A percentile compares a stretch with the other conserved stretches of the same genome.
phyloP scores from a whole-genome alignment of 2,329 filamentous ascomycete genomes.

The Diaporthe longicolla region DNA sequence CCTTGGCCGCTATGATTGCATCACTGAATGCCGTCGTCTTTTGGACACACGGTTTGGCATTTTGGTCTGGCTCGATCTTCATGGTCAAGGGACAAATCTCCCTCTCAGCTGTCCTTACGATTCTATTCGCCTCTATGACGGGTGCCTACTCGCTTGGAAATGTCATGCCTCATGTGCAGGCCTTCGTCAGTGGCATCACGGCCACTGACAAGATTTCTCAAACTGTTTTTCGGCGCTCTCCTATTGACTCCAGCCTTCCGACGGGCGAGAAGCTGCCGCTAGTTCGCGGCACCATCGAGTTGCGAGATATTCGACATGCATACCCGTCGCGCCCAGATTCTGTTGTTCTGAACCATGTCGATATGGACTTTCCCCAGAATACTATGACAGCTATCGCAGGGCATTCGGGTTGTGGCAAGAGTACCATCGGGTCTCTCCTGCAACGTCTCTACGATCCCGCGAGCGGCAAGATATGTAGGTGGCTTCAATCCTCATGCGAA shows the following conservation, averaged over 20 bases:
- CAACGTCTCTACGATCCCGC: slow-evolving; percentile 96
- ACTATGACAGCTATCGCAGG: slow-evolving; percentile 86
- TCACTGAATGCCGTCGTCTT: slow-evolving; percentile 88
- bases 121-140: slow-evolving; percentile 92
- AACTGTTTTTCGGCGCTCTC: slow-evolving; percentile 90
- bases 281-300: slow-evolving; percentile 82
- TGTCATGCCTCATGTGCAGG: slow-evolving; percentile 86
- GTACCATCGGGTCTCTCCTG: slow-evolving; percentile 91
- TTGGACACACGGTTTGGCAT: slow-evolving; percentile 87
- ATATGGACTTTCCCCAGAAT: slow-evolving; percentile 83
- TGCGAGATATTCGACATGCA: slow-evolving; percentile 89
- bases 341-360: slow-evolving; percentile 87
- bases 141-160: slow-evolving; percentile 93
- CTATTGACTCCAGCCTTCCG: slow-evolving; percentile 81
- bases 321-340: slow-evolving; percentile 95
- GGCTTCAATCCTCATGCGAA: not conserved
- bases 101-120: slow-evolving; percentile 82
- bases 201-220: slow-evolving; percentile 93
- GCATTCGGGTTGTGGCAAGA: slow-evolving; percentile 89
- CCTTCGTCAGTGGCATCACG: slow-evolving; percentile 85
- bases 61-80: slow-evolving; percentile 88
- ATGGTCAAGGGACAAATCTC: slow-evolving; percentile 75
- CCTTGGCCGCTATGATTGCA: slow-evolving; percentile 83
- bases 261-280: slow-evolving; percentile 79
- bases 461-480: slow-evolving; percentile 74